Base-by-base conservation (phyloP, 768 basidiomycete genomes). In the Tylopilus sp. region DNA sequence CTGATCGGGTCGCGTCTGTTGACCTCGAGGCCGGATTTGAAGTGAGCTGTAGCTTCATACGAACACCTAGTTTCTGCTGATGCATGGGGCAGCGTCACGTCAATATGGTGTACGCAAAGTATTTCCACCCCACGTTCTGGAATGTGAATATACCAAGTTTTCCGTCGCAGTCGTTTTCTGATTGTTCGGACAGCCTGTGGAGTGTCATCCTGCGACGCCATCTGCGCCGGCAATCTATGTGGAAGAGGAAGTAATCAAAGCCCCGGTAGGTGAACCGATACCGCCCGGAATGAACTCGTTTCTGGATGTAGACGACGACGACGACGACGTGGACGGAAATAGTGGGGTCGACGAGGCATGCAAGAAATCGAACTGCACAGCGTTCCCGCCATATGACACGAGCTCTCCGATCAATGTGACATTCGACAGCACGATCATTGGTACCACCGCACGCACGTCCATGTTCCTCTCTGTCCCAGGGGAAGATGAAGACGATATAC, bases 71-170 rank as follows among this genome's bases (percentile, higher is more conserved):
- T 17, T 42, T 2, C 3, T 6, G 19, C 33, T 56, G 29, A 66
- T 22, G 2, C 8, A 12, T 21, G n/a, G 2, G 1, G 12, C 22
- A 57, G 38, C 28, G 58, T n/a, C 54, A 65, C 19, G 55, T 64
- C 3, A 61, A 36, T 14, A 64, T 61, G 61, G 53, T 65, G 0
- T 63, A 65, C 25, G 61, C 61, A 1, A 60, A 33, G 37, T 56
- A 43, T 44, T 65, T 65, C 33, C 63, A 65, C 34, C 64, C 64
- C 4, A 56, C 49, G 2, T 46, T 40, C 19, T 65, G 63, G 63
- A 54, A 60, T 36, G 63, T 60, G 19, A 41, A 58, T 45, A 17
- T 0, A 28, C 16, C 36, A 1, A 5, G 17, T 14, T 25, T 41
- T 11, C 1, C 21, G 0, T 13, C 7, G 11, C 7, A 4, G 5